These are phyloP conservation scores for Boletus rex-veris DNA, from an alignment of 768 basidiomycete genomes.

Conservation along the genomic window DNA sequence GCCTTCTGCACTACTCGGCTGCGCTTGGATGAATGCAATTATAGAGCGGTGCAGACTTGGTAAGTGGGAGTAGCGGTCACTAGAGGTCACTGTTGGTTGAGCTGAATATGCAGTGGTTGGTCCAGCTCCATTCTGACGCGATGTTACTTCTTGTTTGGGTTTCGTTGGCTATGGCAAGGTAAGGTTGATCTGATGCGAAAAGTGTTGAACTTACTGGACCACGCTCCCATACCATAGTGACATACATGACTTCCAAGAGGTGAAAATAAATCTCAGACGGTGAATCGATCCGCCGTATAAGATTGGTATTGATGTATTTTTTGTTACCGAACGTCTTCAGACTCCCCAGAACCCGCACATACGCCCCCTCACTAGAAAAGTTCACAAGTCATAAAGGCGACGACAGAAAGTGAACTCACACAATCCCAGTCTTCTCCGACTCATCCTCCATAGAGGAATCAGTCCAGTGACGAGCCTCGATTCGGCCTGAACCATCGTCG, in stretches of 20 bases:
- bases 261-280: slow-evolving; percentile 82
- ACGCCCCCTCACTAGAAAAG: slow-evolving; percentile 59
- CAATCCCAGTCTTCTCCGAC: slow-evolving; percentile 45
- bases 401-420: slow-evolving; percentile 29
- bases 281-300: slow-evolving; percentile 67
- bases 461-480: slow-evolving; percentile 81
- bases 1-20: slow-evolving; percentile 56
- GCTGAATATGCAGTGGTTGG: slow-evolving; percentile 43
- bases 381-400: background rate
- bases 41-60: slow-evolving; percentile 61
- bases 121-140: slow-evolving; percentile 10
- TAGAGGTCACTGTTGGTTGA: slow-evolving; percentile 29
- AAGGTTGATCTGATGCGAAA: background rate
- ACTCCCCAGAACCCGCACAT: slow-evolving; percentile 76
- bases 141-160: slow-evolving; percentile 25
- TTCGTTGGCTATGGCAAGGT: slow-evolving; percentile 30
- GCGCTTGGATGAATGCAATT: slow-evolving; percentile 54
- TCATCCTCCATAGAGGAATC: slow-evolving; percentile 62
- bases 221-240: slow-evolving; percentile 60
- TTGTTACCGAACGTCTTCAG: slow-evolving; percentile 82
- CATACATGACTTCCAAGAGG: slow-evolving; percentile 67
- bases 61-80: slow-evolving; percentile 53
- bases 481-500: slow-evolving; percentile 81
- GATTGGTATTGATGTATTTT: slow-evolving; percentile 74
- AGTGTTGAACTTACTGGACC: slow-evolving; percentile 52